Conservation (phyloP, 805 yeast species). For the Saturnispora halmiae region DNA sequence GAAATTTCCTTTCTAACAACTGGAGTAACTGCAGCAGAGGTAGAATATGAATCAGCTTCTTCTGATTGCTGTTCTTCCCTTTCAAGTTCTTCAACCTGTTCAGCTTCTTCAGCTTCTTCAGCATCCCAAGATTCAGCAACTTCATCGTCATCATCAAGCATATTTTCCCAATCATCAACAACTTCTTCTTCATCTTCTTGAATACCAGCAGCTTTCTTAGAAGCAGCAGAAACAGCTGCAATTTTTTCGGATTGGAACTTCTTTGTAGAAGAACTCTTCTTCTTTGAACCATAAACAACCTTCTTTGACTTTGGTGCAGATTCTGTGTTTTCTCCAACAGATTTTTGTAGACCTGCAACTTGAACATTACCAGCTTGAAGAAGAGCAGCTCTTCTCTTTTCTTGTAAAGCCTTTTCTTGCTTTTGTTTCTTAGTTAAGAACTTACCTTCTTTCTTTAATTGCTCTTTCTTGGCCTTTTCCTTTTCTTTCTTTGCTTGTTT, state of each 20-base stretch:
- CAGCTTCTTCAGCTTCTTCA: constrained; percentile 24
- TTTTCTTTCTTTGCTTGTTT: constrained; percentile 70
- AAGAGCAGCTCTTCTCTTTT: constrained; percentile 81
- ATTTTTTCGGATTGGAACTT: constrained; percentile 17
- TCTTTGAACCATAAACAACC: constrained; percentile 64
- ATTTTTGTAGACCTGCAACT: constrained; percentile 55
- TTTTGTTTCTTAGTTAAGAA: constrained; percentile 88
- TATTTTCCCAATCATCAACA: constrained; percentile 80
- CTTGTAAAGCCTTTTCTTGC: constrained; percentile 78
- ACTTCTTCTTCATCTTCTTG: constrained; percentile 39
- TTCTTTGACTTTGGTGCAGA: constrained; percentile 30
- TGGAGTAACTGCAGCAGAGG: constrained; percentile 17
- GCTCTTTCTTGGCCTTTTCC: constrained; percentile 79
- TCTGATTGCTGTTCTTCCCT: too few species aligned
- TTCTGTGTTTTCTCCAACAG: constrained; percentile 2
- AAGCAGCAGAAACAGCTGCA: neutral
- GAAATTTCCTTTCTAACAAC: constrained; percentile 20
- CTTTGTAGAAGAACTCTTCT: constrained; percentile 42
- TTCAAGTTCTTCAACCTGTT: constrained; percentile 22
- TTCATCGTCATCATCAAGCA: constrained; percentile 38
- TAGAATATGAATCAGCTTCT: constrained; percentile 10
- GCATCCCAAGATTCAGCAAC: constrained; percentile 29
- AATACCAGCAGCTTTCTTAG: constrained; percentile 19
- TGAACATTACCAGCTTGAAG: constrained; percentile 62
- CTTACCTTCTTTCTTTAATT: constrained; percentile 93